Percentiles rank a stretch among this genome's conserved stretches.
phyloP scores from a whole-genome alignment of 2,329 filamentous ascomycete species.

The Passalora sequoiae region DNA sequence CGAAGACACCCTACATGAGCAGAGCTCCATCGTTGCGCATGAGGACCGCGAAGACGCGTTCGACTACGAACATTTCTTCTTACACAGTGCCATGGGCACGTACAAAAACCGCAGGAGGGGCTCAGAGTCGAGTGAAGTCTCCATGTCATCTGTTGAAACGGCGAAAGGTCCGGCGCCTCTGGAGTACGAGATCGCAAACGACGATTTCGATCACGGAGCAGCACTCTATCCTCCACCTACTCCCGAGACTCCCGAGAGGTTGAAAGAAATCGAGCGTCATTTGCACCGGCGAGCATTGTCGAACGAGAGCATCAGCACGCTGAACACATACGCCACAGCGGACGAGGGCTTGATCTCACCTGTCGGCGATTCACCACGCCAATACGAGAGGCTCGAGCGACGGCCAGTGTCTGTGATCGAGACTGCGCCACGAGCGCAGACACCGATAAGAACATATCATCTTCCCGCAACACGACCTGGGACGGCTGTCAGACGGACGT shows the following conservation, averaged over 20 bases:
- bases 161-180: slow-evolving; percentile 33
- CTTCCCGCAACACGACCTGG: slow-evolving; percentile 5
- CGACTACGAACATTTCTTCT: slow-evolving; percentile 92
- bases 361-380: slow-evolving; percentile 7
- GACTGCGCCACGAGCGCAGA: background rate
- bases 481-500: slow-evolving; percentile 5
- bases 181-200: slow-evolving; percentile 13
- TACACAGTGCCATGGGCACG: slow-evolving; percentile 84
- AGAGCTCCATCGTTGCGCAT: slow-evolving; percentile 51
- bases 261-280: slow-evolving; percentile 31
- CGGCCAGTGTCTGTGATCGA: slow-evolving; percentile 5
- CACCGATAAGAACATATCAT: background rate
- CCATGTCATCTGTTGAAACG: slow-evolving; percentile 49
- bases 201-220: slow-evolving; percentile 20
- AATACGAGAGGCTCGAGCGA: slow-evolving; percentile 7
- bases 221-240: slow-evolving; percentile 24
- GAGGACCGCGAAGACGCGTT: slow-evolving; percentile 94
- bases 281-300: slow-evolving; percentile 49
- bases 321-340: slow-evolving; percentile 60
- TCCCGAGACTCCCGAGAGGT: slow-evolving; percentile 32
- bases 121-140: slow-evolving; percentile 28
- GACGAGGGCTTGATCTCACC: slow-evolving; percentile 40
- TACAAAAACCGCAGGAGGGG: slow-evolving; percentile 50
- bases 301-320: slow-evolving; percentile 55
- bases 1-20: slow-evolving; percentile 38